Base-by-base conservation (phyloP, 2,329 filamentous ascomycete species). In the Fusarium devonianum region DNA sequence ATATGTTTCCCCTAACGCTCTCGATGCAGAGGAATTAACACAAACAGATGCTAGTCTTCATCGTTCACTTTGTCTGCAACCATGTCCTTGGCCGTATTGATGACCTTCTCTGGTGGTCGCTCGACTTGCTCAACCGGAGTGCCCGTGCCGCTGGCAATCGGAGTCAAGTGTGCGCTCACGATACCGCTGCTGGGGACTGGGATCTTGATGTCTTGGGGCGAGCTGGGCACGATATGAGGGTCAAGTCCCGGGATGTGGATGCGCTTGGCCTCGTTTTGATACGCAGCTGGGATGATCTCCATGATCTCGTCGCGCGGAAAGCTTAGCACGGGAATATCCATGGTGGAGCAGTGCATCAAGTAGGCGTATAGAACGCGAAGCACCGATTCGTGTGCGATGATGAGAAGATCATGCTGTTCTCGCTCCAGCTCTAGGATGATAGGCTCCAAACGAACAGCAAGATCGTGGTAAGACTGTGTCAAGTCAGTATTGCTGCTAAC, bases 271-370 rank as follows among this genome's bases (percentile, higher is more conserved):
- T 94, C 89, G 68, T 99, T 99, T 75, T 97, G 94, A 74, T 99
- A 99, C 22, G 91, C 93, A 13, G 93, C 92, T 3, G 94, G 95
- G 50, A 97, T 95, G 69, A 99, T 97, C 78, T 99, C 94, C 62
- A 99, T 96, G 68, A 99, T 97, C 70, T 99, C 92, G 68, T 99
- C 88, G 32, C 94, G 89, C 4, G 94, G 94, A 67, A 99, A 99
- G 60, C 91, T 89, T 54, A 99, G 83, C 62, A 87, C 88, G 4
- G 94, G 94, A 56, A 99, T 99, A 67, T 96, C 92, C 71, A 88
- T 89, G 7, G 95, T 92, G 69, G 93, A 94, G 75, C 94, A 97
- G 63, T 96, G 94, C 94, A 99, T 99, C 28, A 99, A 80, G 72
- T 99, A 99, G 17, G 92, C 92, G 69, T 99, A 99, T 4, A 99